Base-by-base conservation (phyloP, 768 basidiomycete genomes). In the Tulasnella sp. region DNA sequence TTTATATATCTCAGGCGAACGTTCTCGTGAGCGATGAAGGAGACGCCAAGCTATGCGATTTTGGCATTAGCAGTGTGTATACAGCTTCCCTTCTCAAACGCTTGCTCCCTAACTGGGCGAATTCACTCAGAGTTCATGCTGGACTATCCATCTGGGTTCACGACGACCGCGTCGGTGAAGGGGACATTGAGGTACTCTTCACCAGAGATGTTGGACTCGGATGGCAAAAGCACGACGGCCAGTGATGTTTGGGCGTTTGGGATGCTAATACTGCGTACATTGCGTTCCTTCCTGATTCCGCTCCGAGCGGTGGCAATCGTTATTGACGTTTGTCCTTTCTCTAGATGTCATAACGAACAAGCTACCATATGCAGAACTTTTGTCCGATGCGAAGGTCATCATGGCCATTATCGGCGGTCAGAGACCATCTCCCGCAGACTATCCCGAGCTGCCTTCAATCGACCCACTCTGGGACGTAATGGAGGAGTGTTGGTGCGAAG, bases 41-140 rank as follows among this genome's bases (percentile, higher is more conserved):
- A 18, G 26, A 70, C 15, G 77, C 77, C n/a, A 40, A 72, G 26
- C 23, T 77, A 29, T 77, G 77, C 77, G 77, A 77, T 70, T 77
- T 70, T 70, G 77, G 77, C 1, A 39, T 77, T 13, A 72, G 61
- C 32, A 70, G 70, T 61, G 15, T n/a, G 57, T 61, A 48, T 15
- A 10, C n/a, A 61, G 2, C 0, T 61, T n/a, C 1, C 6, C 0
- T 13, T 29, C n/a, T 4, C 15, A 7, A 57, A 6, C 29, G n/a
- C 48, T 6, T 23, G 3, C n/a, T 6, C 5, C 48, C 18, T 23
- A 48, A 18, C 15, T 48, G 16, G 15, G 42, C 48, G 15, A 23
- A 48, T 48, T 16, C 16, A 48, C 20, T 48, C 20, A 48, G 40
- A 67, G 32, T 32, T 77, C 35, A 5, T 77, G 5, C 26, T 35